Percentiles rank a stretch among this genome's conserved stretches.
phyloP scores from a whole-genome alignment of 2,329 filamentous ascomycete species.

The Diaporthe ampelina region DNA sequence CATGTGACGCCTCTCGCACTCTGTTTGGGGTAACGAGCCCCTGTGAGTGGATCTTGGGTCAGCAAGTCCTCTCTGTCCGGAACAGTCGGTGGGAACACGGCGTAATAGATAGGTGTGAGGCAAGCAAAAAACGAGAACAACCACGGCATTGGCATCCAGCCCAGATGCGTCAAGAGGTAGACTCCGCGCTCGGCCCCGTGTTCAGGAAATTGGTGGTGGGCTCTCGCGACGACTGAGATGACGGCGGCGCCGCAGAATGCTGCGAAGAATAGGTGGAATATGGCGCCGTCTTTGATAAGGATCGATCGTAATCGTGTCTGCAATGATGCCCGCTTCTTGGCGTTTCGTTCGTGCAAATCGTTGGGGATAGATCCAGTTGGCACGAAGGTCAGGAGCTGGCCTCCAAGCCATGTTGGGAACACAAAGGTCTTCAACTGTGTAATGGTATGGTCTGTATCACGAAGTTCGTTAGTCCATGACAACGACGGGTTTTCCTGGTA shows the following conservation, averaged over 20 bases:
- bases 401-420: slow-evolving; percentile 71
- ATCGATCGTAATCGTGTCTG: slow-evolving; percentile 67
- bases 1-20: slow-evolving; percentile 10
- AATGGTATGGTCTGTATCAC: neutral
- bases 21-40: slow-evolving; percentile 15
- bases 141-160: slow-evolving; percentile 73
- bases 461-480: neutral
- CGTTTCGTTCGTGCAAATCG: slow-evolving; percentile 69
- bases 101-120: slow-evolving; percentile 72
- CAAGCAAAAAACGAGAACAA: slow-evolving; percentile 67
- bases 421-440: slow-evolving; percentile 59
- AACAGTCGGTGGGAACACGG: slow-evolving; percentile 70
- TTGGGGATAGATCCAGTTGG: slow-evolving; percentile 67
- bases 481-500: neutral
- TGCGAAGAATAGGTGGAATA: slow-evolving; percentile 68
- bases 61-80: slow-evolving; percentile 71
- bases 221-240: slow-evolving; percentile 44
- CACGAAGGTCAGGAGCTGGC: slow-evolving; percentile 70
- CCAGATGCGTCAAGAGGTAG: slow-evolving; percentile 70
- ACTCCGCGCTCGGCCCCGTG: slow-evolving; percentile 58
- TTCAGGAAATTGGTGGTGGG: slow-evolving; percentile 58
- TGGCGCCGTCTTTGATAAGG: slow-evolving; percentile 64
- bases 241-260: slow-evolving; percentile 56
- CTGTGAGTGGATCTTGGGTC: slow-evolving; percentile 34
- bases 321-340: slow-evolving; percentile 64